Evolutionary conservation across 306 rosid genomes (phyloP).

Genomic region (Erythrophleum fordii): DNA sequence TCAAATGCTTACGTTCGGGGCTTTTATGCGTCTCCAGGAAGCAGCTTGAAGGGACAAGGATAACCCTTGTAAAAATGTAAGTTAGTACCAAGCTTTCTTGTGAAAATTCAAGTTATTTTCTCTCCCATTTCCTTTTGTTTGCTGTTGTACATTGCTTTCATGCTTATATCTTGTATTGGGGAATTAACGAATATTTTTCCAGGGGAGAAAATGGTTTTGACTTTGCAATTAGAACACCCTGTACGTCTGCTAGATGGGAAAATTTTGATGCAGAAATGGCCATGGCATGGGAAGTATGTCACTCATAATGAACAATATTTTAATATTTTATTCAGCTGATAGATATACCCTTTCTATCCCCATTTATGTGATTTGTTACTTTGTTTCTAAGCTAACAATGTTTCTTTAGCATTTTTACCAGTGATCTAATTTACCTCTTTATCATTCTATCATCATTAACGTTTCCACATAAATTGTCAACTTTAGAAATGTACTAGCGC

Average conservation of each 20-base stretch:
- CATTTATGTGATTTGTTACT: conserved; percentile 16
- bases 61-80: conserved; percentile 78
- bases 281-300: conserved; percentile 92
- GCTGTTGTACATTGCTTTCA: conserved; percentile 4
- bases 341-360: conserved; percentile 13
- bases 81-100: conserved; percentile 35
- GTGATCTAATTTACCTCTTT: not conserved
- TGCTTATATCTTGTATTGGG: conserved; percentile 21
- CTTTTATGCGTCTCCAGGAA: conserved; percentile 71
- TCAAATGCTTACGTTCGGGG: conserved; percentile 44
- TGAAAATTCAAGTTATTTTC: conserved; percentile 34
- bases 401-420: not conserved
- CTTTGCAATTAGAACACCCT: conserved; percentile 91
- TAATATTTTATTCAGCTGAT: conserved; percentile 25
- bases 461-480: conserved; percentile 1
- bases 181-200: conserved; percentile 32
- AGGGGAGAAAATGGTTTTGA: conserved; percentile 85
- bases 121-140: conserved; percentile 9
- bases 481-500: not conserved
- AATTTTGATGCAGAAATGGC: conserved; percentile 92
- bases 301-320: conserved; percentile 13
- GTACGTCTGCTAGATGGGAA: conserved; percentile 90
- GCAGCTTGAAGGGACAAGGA: conserved; percentile 95
- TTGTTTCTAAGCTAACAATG: conserved; percentile 16
- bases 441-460: not conserved